phyloP scores from a whole-genome alignment of 1,139 yeast species.

The Nakaseomyces delphensis region DNA sequence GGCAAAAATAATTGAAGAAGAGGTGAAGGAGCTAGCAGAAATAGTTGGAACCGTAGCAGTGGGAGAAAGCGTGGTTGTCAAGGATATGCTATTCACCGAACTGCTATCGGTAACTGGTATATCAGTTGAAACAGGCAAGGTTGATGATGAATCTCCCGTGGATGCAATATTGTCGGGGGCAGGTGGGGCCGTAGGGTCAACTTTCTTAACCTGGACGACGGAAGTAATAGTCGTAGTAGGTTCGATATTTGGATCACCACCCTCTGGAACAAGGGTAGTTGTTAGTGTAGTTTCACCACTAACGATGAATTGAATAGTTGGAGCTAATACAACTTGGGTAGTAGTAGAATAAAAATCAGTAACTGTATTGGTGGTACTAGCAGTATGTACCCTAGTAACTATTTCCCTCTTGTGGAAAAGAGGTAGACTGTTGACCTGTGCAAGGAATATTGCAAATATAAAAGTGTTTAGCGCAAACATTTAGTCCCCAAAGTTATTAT shows the following conservation, averaged over 20 bases:
- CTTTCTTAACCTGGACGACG: conserved; percentile 2
- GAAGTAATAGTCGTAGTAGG: conserved; percentile 31
- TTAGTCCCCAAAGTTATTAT: not conserved
- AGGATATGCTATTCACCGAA: not conserved
- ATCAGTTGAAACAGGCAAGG: no score
- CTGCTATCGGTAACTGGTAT: conserved; percentile 4
- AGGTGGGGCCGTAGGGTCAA: conserved; percentile 10
- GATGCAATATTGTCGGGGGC: conserved; percentile 10
- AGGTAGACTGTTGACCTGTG: conserved; percentile 18
- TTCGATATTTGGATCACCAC: conserved; percentile 28
- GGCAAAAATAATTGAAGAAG: conserved; percentile 3
- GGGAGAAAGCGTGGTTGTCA: not conserved
- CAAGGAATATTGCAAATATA: not conserved
- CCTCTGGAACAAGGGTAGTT: conserved; percentile 37
- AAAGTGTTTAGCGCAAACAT: conserved; percentile 2
- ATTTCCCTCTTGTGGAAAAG: conserved; percentile 33
- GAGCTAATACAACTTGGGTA: conserved; percentile 51
- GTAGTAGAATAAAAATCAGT: conserved; percentile 49
- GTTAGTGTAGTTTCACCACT: conserved; percentile 58
- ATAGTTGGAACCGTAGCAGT: not conserved
- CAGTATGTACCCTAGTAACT: conserved; percentile 56
- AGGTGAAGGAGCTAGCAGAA: not conserved
- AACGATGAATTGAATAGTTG: conserved; percentile 57
- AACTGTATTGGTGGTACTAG: conserved; percentile 44
- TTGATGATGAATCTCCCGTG: no score